Evolutionary conservation across 2,329 filamentous ascomycete species (phyloP).

Genomic region (Talaromyces sp.): DNA sequence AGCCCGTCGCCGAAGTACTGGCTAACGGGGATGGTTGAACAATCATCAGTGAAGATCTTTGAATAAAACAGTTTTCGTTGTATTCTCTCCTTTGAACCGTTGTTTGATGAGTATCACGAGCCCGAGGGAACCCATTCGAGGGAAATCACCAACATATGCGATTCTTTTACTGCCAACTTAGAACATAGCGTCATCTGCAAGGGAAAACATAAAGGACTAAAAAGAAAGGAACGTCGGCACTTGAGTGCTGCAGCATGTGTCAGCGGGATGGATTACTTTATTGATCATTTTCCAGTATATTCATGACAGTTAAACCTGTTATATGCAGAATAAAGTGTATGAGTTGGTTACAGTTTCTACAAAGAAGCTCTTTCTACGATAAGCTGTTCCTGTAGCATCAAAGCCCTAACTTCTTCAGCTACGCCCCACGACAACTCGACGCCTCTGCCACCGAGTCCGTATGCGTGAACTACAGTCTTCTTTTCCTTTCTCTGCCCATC

Average conservation of each 20-base stretch:
- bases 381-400: background rate
- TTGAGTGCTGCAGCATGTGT: background rate
- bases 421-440: slow-evolving; percentile 58
- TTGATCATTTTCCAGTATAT: background rate
- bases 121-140: background rate
- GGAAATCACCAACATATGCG: background rate
- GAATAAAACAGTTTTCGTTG: background rate
- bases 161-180: background rate
- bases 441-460: slow-evolving; percentile 55
- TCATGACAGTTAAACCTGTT: background rate
- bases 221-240: background rate
- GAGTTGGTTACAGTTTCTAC: background rate
- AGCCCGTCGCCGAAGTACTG: background rate
- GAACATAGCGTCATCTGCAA: background rate
- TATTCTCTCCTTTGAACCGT: background rate
- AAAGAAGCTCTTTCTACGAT: background rate
- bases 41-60: background rate
- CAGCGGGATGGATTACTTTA: background rate
- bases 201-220: background rate
- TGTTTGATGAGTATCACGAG: slow-evolving; percentile 2
- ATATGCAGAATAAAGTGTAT: background rate
- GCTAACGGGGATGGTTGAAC: slow-evolving; percentile 7
- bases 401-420: slow-evolving; percentile 41
- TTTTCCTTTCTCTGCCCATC: slow-evolving; percentile 14
- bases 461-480: slow-evolving; percentile 45